Evolutionary conservation across 176 grass and related monocot species (phyloP), one percentile per base, ranked within the genome.

Genomic region (Chrysopogon serrulatus): DNA sequence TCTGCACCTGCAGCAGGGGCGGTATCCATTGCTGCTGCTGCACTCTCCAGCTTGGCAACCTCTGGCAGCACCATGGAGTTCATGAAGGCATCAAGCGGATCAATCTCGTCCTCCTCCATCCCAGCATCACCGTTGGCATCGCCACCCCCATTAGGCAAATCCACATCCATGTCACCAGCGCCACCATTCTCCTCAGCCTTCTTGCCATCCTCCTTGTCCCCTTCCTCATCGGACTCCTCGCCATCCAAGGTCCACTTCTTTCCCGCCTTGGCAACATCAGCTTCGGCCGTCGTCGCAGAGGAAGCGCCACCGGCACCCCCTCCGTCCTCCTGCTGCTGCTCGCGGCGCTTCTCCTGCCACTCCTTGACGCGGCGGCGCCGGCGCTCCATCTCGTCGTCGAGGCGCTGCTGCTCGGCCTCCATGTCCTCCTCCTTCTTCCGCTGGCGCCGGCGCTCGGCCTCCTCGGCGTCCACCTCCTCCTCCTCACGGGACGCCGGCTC

Each of bases 171-270:
- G 16, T 76, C 85, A 18, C 26, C 32, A 9, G 31, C 26, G 0
- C 27, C 61, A 6, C 40, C 84, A 41, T 87, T 78, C 68, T 85
- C 82, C 48, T 59, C 74, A 0, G 23, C 33, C 45, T 83, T 88
- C 45, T 89, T 86, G 32, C 35, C 53, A 39, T 83, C 87, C 64
- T 92, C 89, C 32, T 88, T 90, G 31, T 88, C 76, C 31, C 74
- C 95, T 40, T 98, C 96, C 49, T 98, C 96, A 53, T 98, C 96
- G 26, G 96, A 98, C 74, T 98, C 92, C 78, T 95, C 96, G 0
- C 96, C 96, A 17, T 98, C 96, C 74, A 98, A 87, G 68, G 96
- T 98, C 96, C 96, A 98, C 57, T 98, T 98, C 75, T 94, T 98
- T 49, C 91, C 96, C 5, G 69, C 77, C 19, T 51, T 59, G 24